Base-by-base conservation (phyloP, 106 monocot species). In the Phalaenopsis equestris region DNA sequence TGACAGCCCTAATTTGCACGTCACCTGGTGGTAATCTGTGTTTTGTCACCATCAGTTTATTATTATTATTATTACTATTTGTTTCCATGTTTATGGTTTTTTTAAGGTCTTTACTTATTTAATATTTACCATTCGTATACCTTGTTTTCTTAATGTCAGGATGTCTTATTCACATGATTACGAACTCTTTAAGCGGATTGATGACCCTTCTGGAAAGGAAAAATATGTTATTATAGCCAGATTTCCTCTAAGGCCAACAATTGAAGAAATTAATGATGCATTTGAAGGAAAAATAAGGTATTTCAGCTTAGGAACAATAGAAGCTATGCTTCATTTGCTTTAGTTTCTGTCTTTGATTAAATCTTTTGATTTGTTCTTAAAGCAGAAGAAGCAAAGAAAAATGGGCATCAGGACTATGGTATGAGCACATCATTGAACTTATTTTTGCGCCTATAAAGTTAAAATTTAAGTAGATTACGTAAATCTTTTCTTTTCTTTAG, bases 81-180 rank as follows among this genome's bases (percentile, higher is more conserved):
- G n/a, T 61, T 61, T 61, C n/a, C 12, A 10, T 52, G 52, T 1
- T 52, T 2, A 52, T 65, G 23, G 6, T 23, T 21, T 65, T 65
- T 65, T 65, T 8, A 23, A 52, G 3, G 52, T 15, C 52, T 52
- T 52, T 52, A 12, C 1, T 12, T 52, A 1, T 52, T 52, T 52
- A 52, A 52, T 12, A 52, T 52, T 52, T 52, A 10, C 12, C 12
- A 52, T 12, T 52, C 52, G 41, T 72, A 3, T 41, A 4, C 72
- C 38, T 0, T 15, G 41, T 43, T 16, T 43, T 85, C n/a, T 84
- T 76, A 3, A 72, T 74, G 84, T 79, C 85, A 98, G 98, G 88
- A 94, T 98, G 98, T 55, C 94, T 83, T 90, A 94, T 77, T 89
- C 98, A 78, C 73, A 89, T n/a, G 76, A 76, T 21, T 91, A 91